Percentiles rank a stretch among this genome's conserved stretches.
Evolutionary conservation across 2,329 filamentous ascomycete genomes (phyloP).

Genomic region (Metarhizium brunneum): DNA sequence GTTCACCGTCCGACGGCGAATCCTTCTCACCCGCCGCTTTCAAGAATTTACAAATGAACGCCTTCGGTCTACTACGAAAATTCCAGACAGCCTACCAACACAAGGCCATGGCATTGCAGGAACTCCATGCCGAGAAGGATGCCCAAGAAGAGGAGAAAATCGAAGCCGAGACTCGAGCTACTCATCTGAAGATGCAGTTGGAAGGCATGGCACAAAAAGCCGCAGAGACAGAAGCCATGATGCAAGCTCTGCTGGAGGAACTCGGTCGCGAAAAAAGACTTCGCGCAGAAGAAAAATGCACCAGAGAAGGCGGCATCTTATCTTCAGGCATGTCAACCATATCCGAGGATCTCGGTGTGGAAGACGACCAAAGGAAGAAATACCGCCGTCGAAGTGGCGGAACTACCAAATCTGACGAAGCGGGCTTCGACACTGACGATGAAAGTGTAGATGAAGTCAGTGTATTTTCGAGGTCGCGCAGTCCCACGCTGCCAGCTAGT

Average conservation of each 20-base stretch:
- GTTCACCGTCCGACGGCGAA: constrained; percentile 32
- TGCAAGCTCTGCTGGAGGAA: constrained; percentile 40
- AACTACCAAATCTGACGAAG: constrained; percentile 32
- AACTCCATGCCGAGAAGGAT: constrained; percentile 44
- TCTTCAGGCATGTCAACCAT: constrained; percentile 32
- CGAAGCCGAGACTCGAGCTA: constrained; percentile 42
- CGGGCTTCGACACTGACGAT: constrained; percentile 42
- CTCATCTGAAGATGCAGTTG: constrained; percentile 49
- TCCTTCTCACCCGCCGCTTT: constrained; percentile 49
- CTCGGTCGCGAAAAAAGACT: constrained; percentile 41
- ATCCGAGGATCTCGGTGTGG: constrained; percentile 45
- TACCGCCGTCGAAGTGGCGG: constrained; percentile 34
- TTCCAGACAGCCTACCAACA: constrained; percentile 51
- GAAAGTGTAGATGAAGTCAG: constrained; percentile 41
- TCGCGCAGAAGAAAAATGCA: constrained; percentile 28
- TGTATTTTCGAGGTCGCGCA: constrained; percentile 52
- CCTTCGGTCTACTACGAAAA: constrained; percentile 42
- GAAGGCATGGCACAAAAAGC: constrained; percentile 48
- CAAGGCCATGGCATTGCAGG: constrained; percentile 38
- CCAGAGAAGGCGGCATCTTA: constrained; percentile 16
- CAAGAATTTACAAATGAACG: constrained; percentile 52
- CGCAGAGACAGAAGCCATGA: constrained; percentile 42
- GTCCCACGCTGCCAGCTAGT: constrained; percentile 39
- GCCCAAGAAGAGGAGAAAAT: constrained; percentile 45
- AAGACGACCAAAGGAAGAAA: constrained; percentile 36